These are phyloP conservation scores for Chalciporus piperatus DNA, from an alignment of 768 basidiomycete species.

Conservation along the genomic window DNA sequence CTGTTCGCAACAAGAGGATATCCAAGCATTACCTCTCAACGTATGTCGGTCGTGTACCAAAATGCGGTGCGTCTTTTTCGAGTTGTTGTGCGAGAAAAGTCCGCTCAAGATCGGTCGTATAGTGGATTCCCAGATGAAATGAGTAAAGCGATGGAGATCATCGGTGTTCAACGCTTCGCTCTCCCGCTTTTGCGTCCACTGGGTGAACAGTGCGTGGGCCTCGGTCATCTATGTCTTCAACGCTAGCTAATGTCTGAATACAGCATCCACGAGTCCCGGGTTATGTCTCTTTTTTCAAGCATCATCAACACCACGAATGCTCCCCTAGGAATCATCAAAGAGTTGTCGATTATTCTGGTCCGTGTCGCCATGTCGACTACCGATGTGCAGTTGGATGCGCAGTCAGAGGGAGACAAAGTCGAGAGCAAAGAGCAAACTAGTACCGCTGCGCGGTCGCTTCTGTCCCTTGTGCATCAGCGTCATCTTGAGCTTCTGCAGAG, in stretches of 20 bases:
- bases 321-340: conserved; percentile 20
- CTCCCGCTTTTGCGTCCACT: conserved; percentile 47
- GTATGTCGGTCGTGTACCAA: conserved; percentile 40
- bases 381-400: background rate
- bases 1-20: conserved; percentile 57
- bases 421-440: conserved; percentile 5
- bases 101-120: background rate
- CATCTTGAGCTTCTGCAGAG: conserved; percentile 50
- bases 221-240: background rate
- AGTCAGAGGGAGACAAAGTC: background rate
- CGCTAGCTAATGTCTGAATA: background rate
- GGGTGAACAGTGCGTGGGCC: conserved; percentile 36
- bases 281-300: conserved; percentile 27
- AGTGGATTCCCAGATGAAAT: conserved; percentile 51
- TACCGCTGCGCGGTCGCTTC: conserved; percentile 33
- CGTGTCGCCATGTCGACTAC: conserved; percentile 13
- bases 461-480: conserved; percentile 65
- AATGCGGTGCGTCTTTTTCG: conserved; percentile 44
- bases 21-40: conserved; percentile 43
- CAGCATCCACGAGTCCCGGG: conserved; percentile 33
- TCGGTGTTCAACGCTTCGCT: conserved; percentile 57
- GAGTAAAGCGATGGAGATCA: conserved; percentile 40
- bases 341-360: conserved; percentile 23
- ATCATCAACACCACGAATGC: conserved; percentile 28
- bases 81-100: background rate